Percentiles rank a stretch among this genome's conserved stretches.
Conservation (phyloP, 164 flowering plant species). For the Nelumbo lutea region DNA sequence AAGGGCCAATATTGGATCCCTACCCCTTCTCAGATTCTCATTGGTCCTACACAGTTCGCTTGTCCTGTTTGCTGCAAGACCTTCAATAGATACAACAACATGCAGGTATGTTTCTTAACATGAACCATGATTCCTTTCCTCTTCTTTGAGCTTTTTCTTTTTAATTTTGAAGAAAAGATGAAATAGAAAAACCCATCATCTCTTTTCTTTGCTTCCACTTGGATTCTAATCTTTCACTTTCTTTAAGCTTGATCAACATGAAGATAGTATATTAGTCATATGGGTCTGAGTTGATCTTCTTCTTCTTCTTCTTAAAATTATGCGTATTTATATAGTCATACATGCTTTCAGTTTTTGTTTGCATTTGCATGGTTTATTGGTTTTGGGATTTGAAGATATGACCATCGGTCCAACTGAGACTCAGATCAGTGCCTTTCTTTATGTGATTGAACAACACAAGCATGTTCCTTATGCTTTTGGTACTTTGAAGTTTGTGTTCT, state of each 20-base stretch:
- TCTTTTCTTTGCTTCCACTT: conserved; percentile 23
- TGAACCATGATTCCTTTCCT: conserved; percentile 6
- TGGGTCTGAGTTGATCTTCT: conserved; percentile 19
- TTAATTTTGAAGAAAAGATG: conserved; percentile 22
- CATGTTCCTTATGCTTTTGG: conserved; percentile 65
- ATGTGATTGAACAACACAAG: conserved; percentile 64
- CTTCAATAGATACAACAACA: conserved; percentile 96
- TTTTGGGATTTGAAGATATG: conserved; percentile 22
- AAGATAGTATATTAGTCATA: conserved; percentile 16
- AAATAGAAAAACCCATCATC: conserved; percentile 7
- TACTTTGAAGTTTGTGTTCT: conserved; percentile 50
- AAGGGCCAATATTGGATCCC: conserved; percentile 98
- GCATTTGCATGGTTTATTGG: conserved; percentile 26
- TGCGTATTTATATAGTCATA: not conserved
- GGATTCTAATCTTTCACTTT: conserved; percentile 26
- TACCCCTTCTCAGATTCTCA: conserved; percentile 86
- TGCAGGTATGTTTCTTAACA: conserved; percentile 55
- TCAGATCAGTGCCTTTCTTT: conserved; percentile 30
- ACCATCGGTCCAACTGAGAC: conserved; percentile 22
- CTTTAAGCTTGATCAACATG: not conserved
- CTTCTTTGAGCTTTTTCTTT: conserved; percentile 7
- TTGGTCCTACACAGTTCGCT: conserved; percentile 95
- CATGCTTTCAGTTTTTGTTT: conserved; percentile 1
- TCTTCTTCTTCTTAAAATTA: not conserved
- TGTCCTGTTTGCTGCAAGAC: conserved; percentile 97